Base-by-base conservation (phyloP, 2,329 filamentous ascomycete species). In the Leptographium wingfieldii region DNA sequence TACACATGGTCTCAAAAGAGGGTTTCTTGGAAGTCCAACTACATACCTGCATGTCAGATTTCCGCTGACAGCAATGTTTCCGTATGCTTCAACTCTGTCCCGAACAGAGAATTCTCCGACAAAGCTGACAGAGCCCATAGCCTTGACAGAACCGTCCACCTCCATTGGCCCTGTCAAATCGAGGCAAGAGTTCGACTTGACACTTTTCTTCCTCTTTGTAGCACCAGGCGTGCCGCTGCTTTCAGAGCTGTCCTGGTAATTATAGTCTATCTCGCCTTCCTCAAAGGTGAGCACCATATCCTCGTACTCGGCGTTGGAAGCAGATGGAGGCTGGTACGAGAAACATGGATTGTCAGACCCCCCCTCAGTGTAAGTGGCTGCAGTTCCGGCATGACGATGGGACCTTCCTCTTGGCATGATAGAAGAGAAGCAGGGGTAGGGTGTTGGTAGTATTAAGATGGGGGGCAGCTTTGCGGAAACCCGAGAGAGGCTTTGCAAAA, bases 1-100 rank as follows among this genome's bases (percentile, higher is more conserved):
- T 51, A 14, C 5, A 29, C 22, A 14, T 11, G 25, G 5, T 38
- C 22, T 12, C 2, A 14, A 9, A 38, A 7, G 5, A 25, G 7
- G 22, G 1, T 10, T 7, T 48, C 9, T 11, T 10, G 6, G n/a
- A 19, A 48, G 25, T 19, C 19, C 3, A 43, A 16, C 5, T 9
- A 2, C 74, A 59, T 65, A 77, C 76, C 70, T 69, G 71, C 74
- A 77, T 16, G 67, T 73, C 61, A 78, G 62, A 56, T 68, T 74
- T 43, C 76, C 76, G 22, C 71, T 70, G 33, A 78, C 69, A 5
- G 70, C 69, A 46, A 79, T 71, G 58, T 69, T 68, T 3, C 76
- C 76, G 56, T 78, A 79, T 12, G 76, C 76, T 62, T 79, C 76
- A 35, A 79, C 70, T 58, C 71, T 72, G 35, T 76, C 76, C 5